Evolutionary conservation across 1,284 basidiomycete species (phyloP).

Genomic region (Cryptococcus sp.): DNA sequence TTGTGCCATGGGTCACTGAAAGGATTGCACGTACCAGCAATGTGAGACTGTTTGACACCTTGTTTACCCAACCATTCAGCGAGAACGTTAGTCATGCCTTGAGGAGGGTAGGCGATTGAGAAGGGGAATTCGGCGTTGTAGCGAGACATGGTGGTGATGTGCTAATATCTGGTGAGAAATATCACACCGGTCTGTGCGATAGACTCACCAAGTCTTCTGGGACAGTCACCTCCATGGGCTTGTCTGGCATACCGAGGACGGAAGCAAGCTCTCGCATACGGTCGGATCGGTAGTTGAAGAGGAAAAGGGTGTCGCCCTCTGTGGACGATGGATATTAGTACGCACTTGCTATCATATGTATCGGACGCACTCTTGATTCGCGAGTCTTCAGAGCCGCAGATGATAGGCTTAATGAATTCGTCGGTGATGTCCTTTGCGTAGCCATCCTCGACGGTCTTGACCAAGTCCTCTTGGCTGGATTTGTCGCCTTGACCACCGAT

Average conservation of each 20-base stretch:
- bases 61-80: conserved; percentile 82
- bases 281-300: conserved; percentile 94
- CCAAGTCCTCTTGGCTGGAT: conserved; percentile 59
- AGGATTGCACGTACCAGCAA: conserved; percentile 62
- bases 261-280: conserved; percentile 83
- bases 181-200: background rate
- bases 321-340: background rate
- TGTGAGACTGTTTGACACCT: conserved; percentile 77
- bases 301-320: conserved; percentile 76
- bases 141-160: conserved; percentile 88
- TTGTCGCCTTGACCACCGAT: conserved; percentile 71
- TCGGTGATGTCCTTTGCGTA: conserved; percentile 83
- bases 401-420: conserved; percentile 91
- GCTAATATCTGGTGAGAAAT: conserved; percentile 51
- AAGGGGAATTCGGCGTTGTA: conserved; percentile 89
- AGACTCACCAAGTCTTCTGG: conserved; percentile 72
- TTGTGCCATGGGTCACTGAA: background rate
- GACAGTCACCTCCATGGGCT: conserved; percentile 76
- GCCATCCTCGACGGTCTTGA: conserved; percentile 68
- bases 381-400: conserved; percentile 73
- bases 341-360: background rate
- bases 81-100: conserved; percentile 85
- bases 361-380: conserved; percentile 69
- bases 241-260: conserved; percentile 77
- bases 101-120: conserved; percentile 81